Percentiles rank a stretch among this genome's conserved stretches.
Conservation (phyloP, 2,329 filamentous ascomycete species). For the Cercospora sesami region DNA sequence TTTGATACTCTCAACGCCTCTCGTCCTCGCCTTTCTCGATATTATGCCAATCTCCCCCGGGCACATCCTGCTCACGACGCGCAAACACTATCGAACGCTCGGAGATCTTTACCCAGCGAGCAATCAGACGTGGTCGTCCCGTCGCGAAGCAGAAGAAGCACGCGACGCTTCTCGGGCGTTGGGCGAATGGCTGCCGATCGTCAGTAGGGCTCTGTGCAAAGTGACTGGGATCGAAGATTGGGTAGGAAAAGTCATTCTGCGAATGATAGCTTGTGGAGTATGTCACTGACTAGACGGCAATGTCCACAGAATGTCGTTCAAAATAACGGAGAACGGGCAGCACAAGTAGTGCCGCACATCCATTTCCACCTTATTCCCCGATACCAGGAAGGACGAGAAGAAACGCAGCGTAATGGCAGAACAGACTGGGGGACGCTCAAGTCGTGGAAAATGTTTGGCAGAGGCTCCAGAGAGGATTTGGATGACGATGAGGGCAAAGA, state of each 20-base stretch:
- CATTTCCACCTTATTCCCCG: slow-evolving; percentile 94
- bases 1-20: slow-evolving; percentile 73
- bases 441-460: slow-evolving; percentile 81
- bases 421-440: slow-evolving; percentile 45
- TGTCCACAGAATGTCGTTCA: slow-evolving; percentile 74
- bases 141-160: slow-evolving; percentile 22
- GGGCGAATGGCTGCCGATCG: slow-evolving; percentile 63
- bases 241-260: slow-evolving; percentile 36
- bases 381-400: slow-evolving; percentile 55
- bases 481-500: slow-evolving; percentile 70
- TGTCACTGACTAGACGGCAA: not conserved
- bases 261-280: not conserved
- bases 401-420: slow-evolving; percentile 54
- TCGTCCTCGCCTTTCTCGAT: slow-evolving; percentile 85
- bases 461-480: slow-evolving; percentile 69
- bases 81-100: slow-evolving; percentile 75
- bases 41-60: slow-evolving; percentile 84
- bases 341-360: slow-evolving; percentile 88
- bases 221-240: slow-evolving; percentile 76
- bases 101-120: slow-evolving; percentile 57
- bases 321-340: slow-evolving; percentile 85
- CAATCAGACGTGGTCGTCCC: slow-evolving; percentile 22
- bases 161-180: slow-evolving; percentile 32
- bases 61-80: slow-evolving; percentile 79
- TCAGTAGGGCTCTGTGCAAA: slow-evolving; percentile 69